These are phyloP conservation scores for Blastocystis sp. DNA, from an alignment of 352 stramenopile genomes.

Conservation along the genomic window DNA sequence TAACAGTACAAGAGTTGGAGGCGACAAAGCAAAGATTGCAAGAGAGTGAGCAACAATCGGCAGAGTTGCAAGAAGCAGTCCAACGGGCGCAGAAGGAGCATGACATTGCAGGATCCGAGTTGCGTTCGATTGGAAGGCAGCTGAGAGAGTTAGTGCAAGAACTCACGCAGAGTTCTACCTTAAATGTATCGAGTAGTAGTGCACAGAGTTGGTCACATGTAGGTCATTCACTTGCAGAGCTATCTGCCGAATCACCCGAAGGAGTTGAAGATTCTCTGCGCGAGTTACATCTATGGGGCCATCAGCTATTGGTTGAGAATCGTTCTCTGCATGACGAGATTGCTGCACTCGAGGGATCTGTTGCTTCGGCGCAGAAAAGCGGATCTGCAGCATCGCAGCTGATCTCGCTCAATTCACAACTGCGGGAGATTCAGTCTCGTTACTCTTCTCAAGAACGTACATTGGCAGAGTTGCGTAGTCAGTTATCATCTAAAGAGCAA, in stretches of 20 bases:
- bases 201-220: neutral
- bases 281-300: neutral
- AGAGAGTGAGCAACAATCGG: neutral
- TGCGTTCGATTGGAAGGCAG: neutral
- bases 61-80: neutral
- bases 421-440: neutral
- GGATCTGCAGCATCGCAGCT: neutral
- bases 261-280: neutral
- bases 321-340: neutral
- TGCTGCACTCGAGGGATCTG: no score
- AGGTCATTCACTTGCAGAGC: neutral
- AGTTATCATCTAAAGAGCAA: neutral
- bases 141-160: neutral
- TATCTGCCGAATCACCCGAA: neutral
- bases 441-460: neutral
- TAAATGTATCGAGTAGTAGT: neutral
- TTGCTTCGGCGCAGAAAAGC: neutral
- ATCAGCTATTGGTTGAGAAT: neutral
- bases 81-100: neutral
- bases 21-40: neutral
- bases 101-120: neutral
- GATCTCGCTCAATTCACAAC: neutral
- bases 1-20: neutral
- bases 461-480: neutral
- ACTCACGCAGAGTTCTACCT: neutral